phyloP scores from a whole-genome alignment of 1,284 basidiomycete genomes.

The Schizophyllum amplum region DNA sequence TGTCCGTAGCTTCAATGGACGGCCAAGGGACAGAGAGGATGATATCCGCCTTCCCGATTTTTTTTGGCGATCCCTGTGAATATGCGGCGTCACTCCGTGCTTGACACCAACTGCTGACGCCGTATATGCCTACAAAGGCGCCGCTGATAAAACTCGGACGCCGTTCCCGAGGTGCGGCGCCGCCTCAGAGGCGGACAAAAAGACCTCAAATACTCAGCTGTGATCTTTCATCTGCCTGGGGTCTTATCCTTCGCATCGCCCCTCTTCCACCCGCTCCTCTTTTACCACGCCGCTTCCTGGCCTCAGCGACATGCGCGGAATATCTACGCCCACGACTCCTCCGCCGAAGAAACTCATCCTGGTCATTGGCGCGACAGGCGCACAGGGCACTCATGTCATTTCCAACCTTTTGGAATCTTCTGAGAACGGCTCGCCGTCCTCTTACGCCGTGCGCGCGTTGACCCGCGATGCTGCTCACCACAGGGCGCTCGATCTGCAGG shows the following conservation, averaged over 20 bases:
- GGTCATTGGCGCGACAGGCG: conserved; percentile 35
- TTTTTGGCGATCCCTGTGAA: no score
- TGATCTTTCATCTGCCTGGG: no score
- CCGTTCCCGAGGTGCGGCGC: background rate
- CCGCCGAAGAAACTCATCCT: conserved; percentile 23
- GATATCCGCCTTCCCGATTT: no score
- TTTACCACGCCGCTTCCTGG: background rate
- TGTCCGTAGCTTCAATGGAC: no score
- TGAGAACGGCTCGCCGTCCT: conserved; percentile 23
- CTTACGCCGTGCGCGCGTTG: conserved; percentile 29
- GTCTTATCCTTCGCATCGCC: no score
- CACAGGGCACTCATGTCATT: conserved; percentile 30
- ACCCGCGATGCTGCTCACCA: conserved; percentile 25
- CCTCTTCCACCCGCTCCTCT: no score
- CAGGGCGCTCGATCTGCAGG: conserved; percentile 20
- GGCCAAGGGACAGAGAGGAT: no score
- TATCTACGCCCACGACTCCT: background rate
- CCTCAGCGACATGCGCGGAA: background rate
- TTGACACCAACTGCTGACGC: background rate
- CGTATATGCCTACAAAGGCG: conserved; percentile 4
- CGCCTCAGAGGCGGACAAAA: background rate
- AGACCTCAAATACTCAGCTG: no score
- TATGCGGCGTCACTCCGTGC: background rate
- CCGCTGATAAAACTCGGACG: background rate
- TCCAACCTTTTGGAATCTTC: conserved; percentile 21